phyloP scores from a whole-genome alignment of 148 eudicot genomes.

The Vaccinium corymbosum region DNA sequence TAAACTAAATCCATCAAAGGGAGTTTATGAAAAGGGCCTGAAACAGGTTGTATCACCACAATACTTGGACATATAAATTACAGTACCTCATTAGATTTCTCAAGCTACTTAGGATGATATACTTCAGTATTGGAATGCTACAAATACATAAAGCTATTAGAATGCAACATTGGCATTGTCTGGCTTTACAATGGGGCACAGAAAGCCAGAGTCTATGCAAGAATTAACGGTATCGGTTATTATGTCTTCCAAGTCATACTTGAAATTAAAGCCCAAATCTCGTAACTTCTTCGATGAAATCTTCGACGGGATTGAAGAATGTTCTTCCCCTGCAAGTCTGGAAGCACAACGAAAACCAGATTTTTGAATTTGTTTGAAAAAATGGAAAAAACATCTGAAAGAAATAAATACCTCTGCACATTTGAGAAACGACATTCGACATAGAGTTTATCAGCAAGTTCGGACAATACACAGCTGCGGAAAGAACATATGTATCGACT shows the following conservation, averaged over 20 bases:
- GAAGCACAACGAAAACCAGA: conserved; percentile 7
- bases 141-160: background rate
- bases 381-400: background rate
- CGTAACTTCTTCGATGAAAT: conserved; percentile 68
- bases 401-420: conserved; percentile 30
- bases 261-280: conserved; percentile 60
- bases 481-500: conserved; percentile 48
- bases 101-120: background rate
- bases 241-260: conserved; percentile 37
- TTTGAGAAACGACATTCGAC: conserved; percentile 32
- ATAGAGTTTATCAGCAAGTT: conserved; percentile 30
- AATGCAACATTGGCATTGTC: background rate
- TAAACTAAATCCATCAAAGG: no score
- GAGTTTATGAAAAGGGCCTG: no score
- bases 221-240: conserved; percentile 32
- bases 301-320: conserved; percentile 34
- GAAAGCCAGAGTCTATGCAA: conserved; percentile 44
- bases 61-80: background rate
- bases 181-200: conserved; percentile 21
- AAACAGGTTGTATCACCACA: background rate
- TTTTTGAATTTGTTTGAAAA: background rate
- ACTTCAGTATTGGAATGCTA: background rate
- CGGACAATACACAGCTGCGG: conserved; percentile 28
- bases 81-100: background rate
- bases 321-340: conserved; percentile 30